Evolutionary conservation across 768 basidiomycete genomes (phyloP), one percentile per base, ranked within the genome.

Genomic region (Russula sp.): DNA sequence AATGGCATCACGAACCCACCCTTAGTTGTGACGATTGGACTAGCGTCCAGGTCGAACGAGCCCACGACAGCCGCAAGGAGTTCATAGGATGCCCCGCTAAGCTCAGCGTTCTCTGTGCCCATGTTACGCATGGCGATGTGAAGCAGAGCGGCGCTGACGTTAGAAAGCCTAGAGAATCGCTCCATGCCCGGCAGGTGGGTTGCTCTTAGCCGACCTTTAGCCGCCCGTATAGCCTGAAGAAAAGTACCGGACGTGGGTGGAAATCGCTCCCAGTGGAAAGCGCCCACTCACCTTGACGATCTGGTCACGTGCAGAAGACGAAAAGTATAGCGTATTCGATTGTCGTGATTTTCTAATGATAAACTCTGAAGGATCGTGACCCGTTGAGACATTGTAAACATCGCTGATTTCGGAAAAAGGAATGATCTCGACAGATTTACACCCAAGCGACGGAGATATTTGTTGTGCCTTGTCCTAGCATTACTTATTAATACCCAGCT

Each of bases 121-220:
- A 93, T 78, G 64, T 87, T 91, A 16, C 92, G 78, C 73, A 97
- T 80, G 20, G 90, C 90, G 35, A 93, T 81, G 67, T 94, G 93
- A n/a, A 96, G 76, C 49, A 97, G 74, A 0, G 90, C 88, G 0
- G 92, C 89, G 7, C 90, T 87, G 20, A 93, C 86, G 68, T 93
- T 94, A 3, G 86, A 89, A 62, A 91, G 86, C 56, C 88, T 80
- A 7, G 88, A 83, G 65, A 87, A 85, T 9, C 90, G 78, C 62
- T 88, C 88, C 5, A 81, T 73, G 7, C 82, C 74, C 1, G 77
- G 71, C 1, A 79, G 72, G 39, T 80, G 81, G 7, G 73, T 76
- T 45, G 84, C 83, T 62, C 83, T 84, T 68, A 88, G 75, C 29
- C 80, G 80, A 22, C 82, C 83, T 70, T 93, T 93, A 1, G 90